Evolutionary conservation across 2,329 filamentous ascomycete genomes (phyloP), one percentile per base, ranked within the genome.

Genomic region (Penicillium sp.): DNA sequence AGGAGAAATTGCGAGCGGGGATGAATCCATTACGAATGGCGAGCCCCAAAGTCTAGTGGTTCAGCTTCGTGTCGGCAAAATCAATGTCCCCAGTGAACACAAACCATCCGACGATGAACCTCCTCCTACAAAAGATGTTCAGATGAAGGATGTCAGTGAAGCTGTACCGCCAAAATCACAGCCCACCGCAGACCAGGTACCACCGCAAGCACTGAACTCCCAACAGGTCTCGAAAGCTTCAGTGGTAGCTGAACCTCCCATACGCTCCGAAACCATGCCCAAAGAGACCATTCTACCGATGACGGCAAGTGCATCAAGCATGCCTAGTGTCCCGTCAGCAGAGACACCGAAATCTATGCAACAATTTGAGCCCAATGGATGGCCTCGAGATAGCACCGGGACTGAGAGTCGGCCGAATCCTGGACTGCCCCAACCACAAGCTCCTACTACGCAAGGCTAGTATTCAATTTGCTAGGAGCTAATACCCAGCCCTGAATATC

Each of bases 21-120:
- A 73, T 56, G 77, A 74, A 31, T 72, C 73, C n/a, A 83, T 86
- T 39, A 70, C 70, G 22, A 72, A 75, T 35, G 74, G 73, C 5
- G 84, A 85, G 53, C 81, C 85, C 69, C 75, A 73, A 22, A 90
- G 86, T 63, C 81, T 93, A 41, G 82, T 96, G 50, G 88, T 96
- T 55, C 93, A 90, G 71, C 80, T 96, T 14, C 70, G 76, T 64
- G 80, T 80, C 62, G 64, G 68, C 53, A 76, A 75, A 57, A 64
- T 66, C 16, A 66, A 69, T 53, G 26, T 56, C 16, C 51, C 60
- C 19, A 61, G 59, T 53, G 63, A 61, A 46, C 53, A 58, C 10
- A 56, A 61, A 27, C 57, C 46, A 16, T 49, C 63, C 47, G 55
- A 53, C 22, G 64, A 67, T 22, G 62, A 63, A 51, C 58, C 61